These are phyloP conservation scores for Cotoneaster glaucophyllus DNA, from an alignment of 306 rosid species.

Conservation along the genomic window DNA sequence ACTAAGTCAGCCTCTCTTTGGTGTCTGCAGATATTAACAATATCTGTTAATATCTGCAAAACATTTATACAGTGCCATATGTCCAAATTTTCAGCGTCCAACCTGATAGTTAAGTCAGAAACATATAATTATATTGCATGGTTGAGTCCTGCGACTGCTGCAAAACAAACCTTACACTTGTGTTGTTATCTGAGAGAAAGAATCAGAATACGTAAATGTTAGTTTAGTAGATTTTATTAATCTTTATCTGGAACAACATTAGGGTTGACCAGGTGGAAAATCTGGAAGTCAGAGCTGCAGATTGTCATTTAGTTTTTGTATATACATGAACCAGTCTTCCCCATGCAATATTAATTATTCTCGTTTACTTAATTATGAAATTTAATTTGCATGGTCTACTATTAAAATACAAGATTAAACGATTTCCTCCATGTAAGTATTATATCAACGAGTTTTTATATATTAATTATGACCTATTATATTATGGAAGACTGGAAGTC, in stretches of 20 bases:
- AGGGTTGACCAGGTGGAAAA: background rate
- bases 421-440: background rate
- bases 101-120: background rate
- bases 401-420: background rate
- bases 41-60: background rate
- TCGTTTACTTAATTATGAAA: background rate
- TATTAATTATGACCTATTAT: background rate
- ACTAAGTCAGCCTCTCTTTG: background rate
- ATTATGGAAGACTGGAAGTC: background rate
- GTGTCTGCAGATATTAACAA: background rate
- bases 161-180: background rate
- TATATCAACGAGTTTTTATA: no score
- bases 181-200: background rate
- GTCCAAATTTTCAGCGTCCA: background rate
- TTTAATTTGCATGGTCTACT: background rate
- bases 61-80: background rate
- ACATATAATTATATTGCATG: background rate
- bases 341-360: background rate
- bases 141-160: background rate
- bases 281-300: background rate
- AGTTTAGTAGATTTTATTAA: background rate
- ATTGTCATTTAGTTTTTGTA: slow-evolving; percentile 1
- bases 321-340: background rate
- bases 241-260: background rate
- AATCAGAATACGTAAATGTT: background rate